Evolutionary conservation across 495 filamentous ascomycete genomes (phyloP), one percentile per base, ranked within the genome.

Genomic region (Talaromyces borbonicus): DNA sequence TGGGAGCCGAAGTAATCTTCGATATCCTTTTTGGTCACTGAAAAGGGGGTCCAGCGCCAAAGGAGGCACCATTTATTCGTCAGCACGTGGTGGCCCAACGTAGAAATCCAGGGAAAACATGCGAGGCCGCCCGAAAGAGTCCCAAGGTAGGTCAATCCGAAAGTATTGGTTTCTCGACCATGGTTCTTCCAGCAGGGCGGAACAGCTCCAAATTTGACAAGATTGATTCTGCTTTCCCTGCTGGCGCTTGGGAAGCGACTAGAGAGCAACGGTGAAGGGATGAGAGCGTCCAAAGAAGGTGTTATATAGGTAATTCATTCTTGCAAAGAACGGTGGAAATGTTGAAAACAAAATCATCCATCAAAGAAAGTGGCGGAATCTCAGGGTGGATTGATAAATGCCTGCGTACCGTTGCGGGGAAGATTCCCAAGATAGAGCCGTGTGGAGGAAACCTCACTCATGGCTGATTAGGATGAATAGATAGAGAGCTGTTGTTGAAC

Each of bases 401-500:
- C 57, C 52, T 70, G 69, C 89, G 73, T 82, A 96, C 90, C 92
- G 66, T 84, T 85, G 67, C 89, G 88, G 60, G 93, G 92, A 61
- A 98, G 81, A 67, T 97, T 97, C 61, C 92, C 92, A 64, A 97
- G 75, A 75, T 97, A 97, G 41, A 96, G 84, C 69, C 92, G 78
- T 57, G 92, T 96, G 43, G 83, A 80, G 43, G 87, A 94, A 40
- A 95, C 90, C 68, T 93, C 69, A 52, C 63, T 71, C 69, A 73
- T 73, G 59, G 58, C 50, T 56, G 59, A 56, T 49, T 56, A 55
- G 35, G 49, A 35, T 50, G 43, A 29, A 43, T 37, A 19, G n/a
- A n/a, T n/a, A n/a, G n/a, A 38, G 35, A 43, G 40, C 5, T 25
- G 8, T 19, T 5, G 16, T 20, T 15, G 18, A 38, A 5, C 11